phyloP scores from a whole-genome alignment of 169 alveolate genomes.

The Plasmodium yoelii region DNA sequence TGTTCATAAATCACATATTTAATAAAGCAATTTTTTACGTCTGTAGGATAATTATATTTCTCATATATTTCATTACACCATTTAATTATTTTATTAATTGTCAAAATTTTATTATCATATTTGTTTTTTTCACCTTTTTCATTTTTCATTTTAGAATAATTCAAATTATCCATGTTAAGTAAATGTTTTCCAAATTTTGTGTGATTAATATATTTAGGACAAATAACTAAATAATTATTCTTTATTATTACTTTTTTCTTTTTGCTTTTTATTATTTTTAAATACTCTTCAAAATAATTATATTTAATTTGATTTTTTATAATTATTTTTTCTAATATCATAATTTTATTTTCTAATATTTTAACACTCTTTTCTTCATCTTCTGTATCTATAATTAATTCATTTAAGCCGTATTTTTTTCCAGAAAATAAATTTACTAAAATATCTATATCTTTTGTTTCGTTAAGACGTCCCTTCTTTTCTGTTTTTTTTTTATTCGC shows the following conservation, averaged over 20 bases:
- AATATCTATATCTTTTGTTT: slow-evolving; percentile 9
- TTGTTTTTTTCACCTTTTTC: slow-evolving; percentile 1
- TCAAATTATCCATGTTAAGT: slow-evolving; percentile 8
- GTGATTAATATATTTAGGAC: slow-evolving; percentile 58
- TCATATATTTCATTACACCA: slow-evolving; percentile 66
- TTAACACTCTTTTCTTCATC: slow-evolving; percentile 10
- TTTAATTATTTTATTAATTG: slow-evolving; percentile 37
- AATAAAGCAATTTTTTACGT: slow-evolving; percentile 30
- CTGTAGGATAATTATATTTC: slow-evolving; percentile 38
- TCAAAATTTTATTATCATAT: slow-evolving; percentile 21
- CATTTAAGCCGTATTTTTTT: slow-evolving; percentile 5
- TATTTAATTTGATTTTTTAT: slow-evolving; percentile 33
- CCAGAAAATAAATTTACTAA: neutral
- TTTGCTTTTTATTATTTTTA: slow-evolving; percentile 37
- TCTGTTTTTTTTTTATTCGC: neutral
- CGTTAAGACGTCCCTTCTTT: neutral
- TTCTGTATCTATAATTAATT: slow-evolving; percentile 1
- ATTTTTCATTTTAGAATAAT: slow-evolving; percentile 4
- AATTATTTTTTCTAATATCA: slow-evolving; percentile 51
- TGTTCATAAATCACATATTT: slow-evolving; percentile 37
- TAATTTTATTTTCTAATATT: slow-evolving; percentile 62
- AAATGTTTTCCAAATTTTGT: slow-evolving; percentile 38
- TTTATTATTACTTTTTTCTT: slow-evolving; percentile 23
- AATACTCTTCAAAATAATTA: slow-evolving; percentile 63
- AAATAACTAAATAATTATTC: slow-evolving; percentile 34